phyloP scores from a whole-genome alignment of 306 rosid genomes.

The Begonia peltatifolia region DNA sequence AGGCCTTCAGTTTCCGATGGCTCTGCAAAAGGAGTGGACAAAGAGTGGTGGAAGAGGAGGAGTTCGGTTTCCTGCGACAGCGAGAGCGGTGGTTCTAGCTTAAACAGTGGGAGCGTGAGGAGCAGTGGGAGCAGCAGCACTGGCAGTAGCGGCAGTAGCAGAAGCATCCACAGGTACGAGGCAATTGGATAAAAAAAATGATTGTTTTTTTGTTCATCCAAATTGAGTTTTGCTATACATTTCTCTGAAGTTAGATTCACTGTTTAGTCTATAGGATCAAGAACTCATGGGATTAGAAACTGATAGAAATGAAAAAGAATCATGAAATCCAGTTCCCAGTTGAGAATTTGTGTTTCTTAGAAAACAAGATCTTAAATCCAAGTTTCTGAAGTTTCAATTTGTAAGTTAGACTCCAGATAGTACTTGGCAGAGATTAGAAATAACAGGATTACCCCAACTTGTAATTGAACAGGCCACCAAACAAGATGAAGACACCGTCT shows the following conservation, averaged over 20 bases:
- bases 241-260: neutral
- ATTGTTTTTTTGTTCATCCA: too few species aligned
- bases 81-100: constrained; percentile 41
- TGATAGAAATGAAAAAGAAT: too few species aligned
- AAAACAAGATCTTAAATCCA: neutral
- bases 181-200: too few species aligned
- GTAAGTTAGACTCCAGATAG: too few species aligned
- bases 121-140: constrained; percentile 51
- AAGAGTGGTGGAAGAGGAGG: constrained; percentile 79
- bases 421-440: too few species aligned
- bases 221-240: neutral
- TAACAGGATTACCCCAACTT: too few species aligned
- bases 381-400: too few species aligned
- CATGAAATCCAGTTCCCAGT: too few species aligned
- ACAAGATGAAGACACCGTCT: too few species aligned
- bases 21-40: constrained; percentile 26
- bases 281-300: too few species aligned
- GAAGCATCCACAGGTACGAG: constrained; percentile 11
- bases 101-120: constrained; percentile 39
- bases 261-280: too few species aligned
- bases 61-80: constrained; percentile 20
- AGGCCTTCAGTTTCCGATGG: constrained; percentile 30
- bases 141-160: constrained; percentile 31
- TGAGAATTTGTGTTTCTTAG: neutral
- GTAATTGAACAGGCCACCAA: too few species aligned